Evolutionary conservation across 2,329 filamentous ascomycete genomes (phyloP), one percentile per base, ranked within the genome.

Genomic region (Coniella lustricola): DNA sequence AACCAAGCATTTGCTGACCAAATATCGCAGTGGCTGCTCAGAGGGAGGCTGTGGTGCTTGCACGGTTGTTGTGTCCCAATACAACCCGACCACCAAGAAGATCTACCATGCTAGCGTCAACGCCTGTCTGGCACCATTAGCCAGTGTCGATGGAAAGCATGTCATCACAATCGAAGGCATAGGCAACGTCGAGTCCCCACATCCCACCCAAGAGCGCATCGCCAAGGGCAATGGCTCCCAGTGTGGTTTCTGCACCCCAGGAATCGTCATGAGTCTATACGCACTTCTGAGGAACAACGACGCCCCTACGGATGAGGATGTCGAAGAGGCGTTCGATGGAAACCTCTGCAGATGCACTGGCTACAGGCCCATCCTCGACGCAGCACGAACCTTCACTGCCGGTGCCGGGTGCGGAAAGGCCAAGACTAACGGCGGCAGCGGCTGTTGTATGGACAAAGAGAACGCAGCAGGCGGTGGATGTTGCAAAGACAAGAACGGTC

Each of bases 31-130:
- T 13, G 93, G 93, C 41, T 98, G 93, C 69, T 89, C 89, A 43
- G 93, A 98, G 71, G 93, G 93, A 54, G 93, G 93, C 2, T 98
- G 93, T 62, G 93, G 93, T 59, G 93, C 93, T 55, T 97, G 91
- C 63, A 97, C 91, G 37, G 89, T 97, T 39, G 90, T 98, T 25
- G 78, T 98, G 35, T 95, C 89, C 54, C 90, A 97, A 65, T 84
- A 85, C 62, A 97, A 97, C 62, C 90, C 90, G 1, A 95, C 89
- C 3, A 96, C 90, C 5, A 87, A 87, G 60, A 79, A 87, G 64
- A 87, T 97, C 58, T 97, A 97, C 62, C 91, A 98, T 73, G 93
- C 93, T 49, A 94, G 88, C 46, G 88, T 97, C 51, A 98, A 98
- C 64, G 93, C 93, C 36, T 98, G 93, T 64, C 74, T 98, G 45